Evolutionary conservation across 2,329 filamentous ascomycete species (phyloP).

Genomic region (Beauveria varroae): DNA sequence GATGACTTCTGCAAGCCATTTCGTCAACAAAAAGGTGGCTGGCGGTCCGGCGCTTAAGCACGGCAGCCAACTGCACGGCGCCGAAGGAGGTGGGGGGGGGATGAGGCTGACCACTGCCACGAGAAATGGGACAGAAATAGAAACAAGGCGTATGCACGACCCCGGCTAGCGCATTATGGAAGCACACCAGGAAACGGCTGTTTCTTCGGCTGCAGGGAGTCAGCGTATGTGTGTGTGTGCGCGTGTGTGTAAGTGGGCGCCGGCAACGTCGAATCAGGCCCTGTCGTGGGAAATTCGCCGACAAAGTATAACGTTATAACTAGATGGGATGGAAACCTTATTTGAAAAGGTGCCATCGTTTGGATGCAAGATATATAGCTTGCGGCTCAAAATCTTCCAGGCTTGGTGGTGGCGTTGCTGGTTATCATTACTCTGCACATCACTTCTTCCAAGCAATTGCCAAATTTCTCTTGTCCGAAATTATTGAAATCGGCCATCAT

Average conservation of each 20-base stretch:
- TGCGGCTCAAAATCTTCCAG: not conserved
- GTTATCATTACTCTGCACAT: not conserved
- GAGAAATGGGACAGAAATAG: constrained; percentile 2
- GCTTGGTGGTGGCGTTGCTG: not conserved
- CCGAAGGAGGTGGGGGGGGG: not conserved
- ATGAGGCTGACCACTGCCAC: constrained; percentile 8
- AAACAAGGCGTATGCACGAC: not conserved
- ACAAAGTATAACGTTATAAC: too few species aligned
- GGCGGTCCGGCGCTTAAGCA: constrained; percentile 4
- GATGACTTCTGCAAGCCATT: not conserved
- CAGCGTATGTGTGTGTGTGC: not conserved
- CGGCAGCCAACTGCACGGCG: not conserved
- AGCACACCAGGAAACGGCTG: not conserved
- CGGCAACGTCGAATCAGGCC: not conserved
- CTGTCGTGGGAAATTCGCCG: too few species aligned
- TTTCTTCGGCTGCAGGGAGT: not conserved
- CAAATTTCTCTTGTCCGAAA: not conserved
- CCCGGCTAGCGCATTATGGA: not conserved
- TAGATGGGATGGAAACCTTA: too few species aligned
- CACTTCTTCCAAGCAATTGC: not conserved
- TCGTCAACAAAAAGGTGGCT: not conserved
- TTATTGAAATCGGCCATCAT: not conserved
- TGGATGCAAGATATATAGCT: not conserved
- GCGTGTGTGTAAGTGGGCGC: not conserved
- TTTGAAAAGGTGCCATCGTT: too few species aligned